Evolutionary conservation across 768 basidiomycete genomes (phyloP).

Genomic region (Imleria badia): DNA sequence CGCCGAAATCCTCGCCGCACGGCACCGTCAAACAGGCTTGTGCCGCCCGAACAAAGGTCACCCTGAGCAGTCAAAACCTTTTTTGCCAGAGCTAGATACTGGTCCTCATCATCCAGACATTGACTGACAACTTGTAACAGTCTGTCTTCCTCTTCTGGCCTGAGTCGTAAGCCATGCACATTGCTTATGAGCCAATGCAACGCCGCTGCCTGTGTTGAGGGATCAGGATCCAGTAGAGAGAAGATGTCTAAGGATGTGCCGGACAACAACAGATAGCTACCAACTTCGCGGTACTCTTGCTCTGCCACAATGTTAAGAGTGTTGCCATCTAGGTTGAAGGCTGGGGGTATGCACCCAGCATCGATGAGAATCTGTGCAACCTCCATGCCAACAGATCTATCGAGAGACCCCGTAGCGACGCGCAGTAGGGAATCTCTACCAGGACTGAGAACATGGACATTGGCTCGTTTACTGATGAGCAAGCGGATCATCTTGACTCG

Average conservation of each 20-base stretch:
- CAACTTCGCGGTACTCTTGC: not conserved
- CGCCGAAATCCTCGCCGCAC: not conserved
- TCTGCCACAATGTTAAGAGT: not conserved
- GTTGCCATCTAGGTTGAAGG: not conserved
- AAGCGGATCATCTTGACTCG: not conserved
- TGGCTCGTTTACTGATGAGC: not conserved
- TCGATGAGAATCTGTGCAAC: not conserved
- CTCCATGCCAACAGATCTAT: not conserved
- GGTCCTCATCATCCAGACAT: not conserved
- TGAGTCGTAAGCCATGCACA: not conserved
- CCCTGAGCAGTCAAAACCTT: not conserved
- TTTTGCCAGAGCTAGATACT: not conserved
- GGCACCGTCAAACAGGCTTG: not conserved
- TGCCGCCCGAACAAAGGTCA: not conserved
- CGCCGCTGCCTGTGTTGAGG: not conserved
- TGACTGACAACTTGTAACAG: not conserved
- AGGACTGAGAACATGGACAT: not conserved
- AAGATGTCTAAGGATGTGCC: not conserved
- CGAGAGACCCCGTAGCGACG: not conserved
- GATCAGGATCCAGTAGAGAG: not conserved
- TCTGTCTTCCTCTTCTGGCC: not conserved
- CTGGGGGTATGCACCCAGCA: not conserved
- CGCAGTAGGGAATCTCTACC: not conserved
- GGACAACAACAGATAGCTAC: not conserved
- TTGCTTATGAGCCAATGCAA: not conserved